Conservation (phyloP, 805 yeast species). For the Yarrowia hollandica region DNA sequence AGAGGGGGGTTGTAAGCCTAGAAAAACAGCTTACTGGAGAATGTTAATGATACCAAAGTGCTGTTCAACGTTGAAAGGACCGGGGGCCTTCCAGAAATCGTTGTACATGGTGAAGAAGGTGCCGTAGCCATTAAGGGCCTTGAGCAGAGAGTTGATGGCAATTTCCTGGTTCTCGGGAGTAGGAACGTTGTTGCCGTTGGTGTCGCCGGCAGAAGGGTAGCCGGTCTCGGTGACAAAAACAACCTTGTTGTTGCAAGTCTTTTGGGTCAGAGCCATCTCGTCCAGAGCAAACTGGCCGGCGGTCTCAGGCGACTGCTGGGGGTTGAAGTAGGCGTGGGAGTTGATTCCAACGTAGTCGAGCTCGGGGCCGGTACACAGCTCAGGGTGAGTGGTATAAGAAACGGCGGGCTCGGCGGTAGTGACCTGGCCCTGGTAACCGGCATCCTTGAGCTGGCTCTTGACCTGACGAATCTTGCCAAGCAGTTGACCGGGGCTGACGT, state of each 20-base stretch:
- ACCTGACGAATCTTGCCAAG: constrained; percentile 64
- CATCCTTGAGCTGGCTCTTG: constrained; percentile 54
- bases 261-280: constrained; percentile 57
- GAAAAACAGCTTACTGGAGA: constrained; percentile 31
- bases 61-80: constrained; percentile 82
- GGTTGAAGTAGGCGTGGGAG: constrained; percentile 80
- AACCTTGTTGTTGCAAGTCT: constrained; percentile 54
- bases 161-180: constrained; percentile 63
- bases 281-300: constrained; percentile 71
- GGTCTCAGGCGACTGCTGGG: constrained; percentile 56
- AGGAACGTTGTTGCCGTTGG: constrained; percentile 76
- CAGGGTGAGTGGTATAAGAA: constrained; percentile 60
- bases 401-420: constrained; percentile 93
- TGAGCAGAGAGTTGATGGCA: constrained; percentile 66
- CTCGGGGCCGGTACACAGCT: constrained; percentile 59
- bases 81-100: constrained; percentile 86
- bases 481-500: constrained; percentile 60
- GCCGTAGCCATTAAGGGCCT: constrained; percentile 53
- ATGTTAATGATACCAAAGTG: constrained; percentile 60
- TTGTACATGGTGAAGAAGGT: constrained; percentile 75
- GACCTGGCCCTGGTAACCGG: constrained; percentile 75
- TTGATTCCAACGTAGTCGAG: constrained; percentile 85
- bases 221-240: constrained; percentile 84
- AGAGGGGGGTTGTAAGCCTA: too few species aligned
- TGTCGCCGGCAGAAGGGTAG: constrained; percentile 73